Percentiles rank a stretch among this genome's conserved stretches.
phyloP scores from a whole-genome alignment of 1,284 basidiomycete species.

The Trichosporon sp. region DNA sequence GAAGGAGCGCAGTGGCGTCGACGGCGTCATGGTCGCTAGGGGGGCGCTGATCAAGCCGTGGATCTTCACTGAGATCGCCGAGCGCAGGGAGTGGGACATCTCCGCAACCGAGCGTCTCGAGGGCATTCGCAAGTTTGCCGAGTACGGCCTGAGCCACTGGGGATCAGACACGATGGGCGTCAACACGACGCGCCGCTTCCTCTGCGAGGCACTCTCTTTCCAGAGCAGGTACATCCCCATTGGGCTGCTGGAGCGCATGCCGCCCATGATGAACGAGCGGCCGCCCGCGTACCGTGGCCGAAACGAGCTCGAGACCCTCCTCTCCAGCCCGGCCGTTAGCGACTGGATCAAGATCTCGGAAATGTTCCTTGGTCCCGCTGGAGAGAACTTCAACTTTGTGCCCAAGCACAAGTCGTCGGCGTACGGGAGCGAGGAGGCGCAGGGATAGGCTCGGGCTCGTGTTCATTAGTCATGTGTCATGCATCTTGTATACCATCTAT shows the following conservation, averaged over 20 bases:
- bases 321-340: slow-evolving; percentile 76
- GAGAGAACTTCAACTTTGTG: slow-evolving; percentile 68
- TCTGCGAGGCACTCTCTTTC: slow-evolving; percentile 93
- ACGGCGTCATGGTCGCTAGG: slow-evolving; percentile 92
- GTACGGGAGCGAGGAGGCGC: slow-evolving; percentile 63
- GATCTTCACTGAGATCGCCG: slow-evolving; percentile 96
- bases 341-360: slow-evolving; percentile 93
- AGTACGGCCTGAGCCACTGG: slow-evolving; percentile 72
- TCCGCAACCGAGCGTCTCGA: slow-evolving; percentile 86
- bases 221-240: slow-evolving; percentile 93
- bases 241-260: slow-evolving; percentile 83
- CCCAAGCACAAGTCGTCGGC: slow-evolving; percentile 76
- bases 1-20: slow-evolving; percentile 76
- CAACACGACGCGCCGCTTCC: slow-evolving; percentile 88
- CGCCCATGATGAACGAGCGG: slow-evolving; percentile 83
- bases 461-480: neutral
- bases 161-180: slow-evolving; percentile 88
- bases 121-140: slow-evolving; percentile 78
- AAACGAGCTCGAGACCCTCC: slow-evolving; percentile 82
- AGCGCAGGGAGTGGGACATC: slow-evolving; percentile 92
- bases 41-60: slow-evolving; percentile 94
- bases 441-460: slow-evolving; percentile 42
- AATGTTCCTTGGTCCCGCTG: slow-evolving; percentile 82
- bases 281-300: slow-evolving; percentile 82
- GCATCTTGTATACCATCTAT: slow-evolving; percentile 7